Percentiles rank a stretch among this genome's conserved stretches.
phyloP scores from a whole-genome alignment of 108 stramenopile species.

The Cyclotella sp. region DNA sequence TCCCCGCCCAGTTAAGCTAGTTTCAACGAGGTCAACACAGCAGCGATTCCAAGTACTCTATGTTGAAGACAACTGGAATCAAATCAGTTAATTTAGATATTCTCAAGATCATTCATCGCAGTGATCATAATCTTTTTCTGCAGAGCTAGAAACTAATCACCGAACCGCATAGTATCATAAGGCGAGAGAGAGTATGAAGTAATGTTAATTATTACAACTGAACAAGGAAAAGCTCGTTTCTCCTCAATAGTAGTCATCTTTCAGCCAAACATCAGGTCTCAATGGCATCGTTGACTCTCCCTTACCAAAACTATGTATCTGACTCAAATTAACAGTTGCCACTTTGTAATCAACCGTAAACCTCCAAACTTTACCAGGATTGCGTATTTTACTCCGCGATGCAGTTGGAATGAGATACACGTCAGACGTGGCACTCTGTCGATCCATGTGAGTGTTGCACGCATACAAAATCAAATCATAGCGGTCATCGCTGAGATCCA shows the following conservation, averaged over 20 bases:
- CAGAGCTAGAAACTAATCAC: too few species aligned
- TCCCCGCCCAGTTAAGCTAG: too few species aligned
- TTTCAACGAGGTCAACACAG: too few species aligned
- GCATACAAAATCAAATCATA: slow-evolving; percentile 28
- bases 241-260: slow-evolving; percentile 35
- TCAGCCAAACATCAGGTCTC: slow-evolving; percentile 51
- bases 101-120: too few species aligned
- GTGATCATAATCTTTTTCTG: too few species aligned
- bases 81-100: too few species aligned
- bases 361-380: slow-evolving; percentile 32
- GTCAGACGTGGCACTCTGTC: slow-evolving; percentile 36
- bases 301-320: slow-evolving; percentile 25
- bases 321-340: slow-evolving; percentile 37
- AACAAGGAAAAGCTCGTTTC: too few species aligned
- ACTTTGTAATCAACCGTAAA: slow-evolving; percentile 49
- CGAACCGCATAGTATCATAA: too few species aligned
- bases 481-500: slow-evolving; percentile 28
- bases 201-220: too few species aligned
- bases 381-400: background rate
- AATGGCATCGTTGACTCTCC: slow-evolving; percentile 33
- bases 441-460: slow-evolving; percentile 44
- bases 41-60: too few species aligned
- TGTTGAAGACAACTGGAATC: too few species aligned
- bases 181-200: too few species aligned
- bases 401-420: slow-evolving; percentile 34